These are phyloP conservation scores for Massariosphaeria phaeospora DNA, from an alignment of 495 filamentous ascomycete species.

Conservation along the genomic window DNA sequence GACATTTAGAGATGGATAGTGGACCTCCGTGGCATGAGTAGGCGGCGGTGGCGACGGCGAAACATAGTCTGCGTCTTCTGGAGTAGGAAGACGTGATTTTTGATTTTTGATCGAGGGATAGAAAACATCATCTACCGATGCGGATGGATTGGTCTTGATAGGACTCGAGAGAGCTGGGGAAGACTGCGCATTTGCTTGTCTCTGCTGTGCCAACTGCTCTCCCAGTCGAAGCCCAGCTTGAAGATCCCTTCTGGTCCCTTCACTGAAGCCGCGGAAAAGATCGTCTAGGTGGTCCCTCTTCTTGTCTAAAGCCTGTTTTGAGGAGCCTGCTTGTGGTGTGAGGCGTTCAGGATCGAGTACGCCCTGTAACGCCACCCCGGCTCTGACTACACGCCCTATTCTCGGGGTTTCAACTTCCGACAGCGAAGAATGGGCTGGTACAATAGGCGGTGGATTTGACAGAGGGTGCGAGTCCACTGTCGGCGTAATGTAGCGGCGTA, in stretches of 20 bases:
- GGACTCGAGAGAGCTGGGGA: slow-evolving; percentile 7
- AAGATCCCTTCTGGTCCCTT: slow-evolving; percentile 44
- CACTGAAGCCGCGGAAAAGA: slow-evolving; percentile 47
- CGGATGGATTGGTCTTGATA: neutral
- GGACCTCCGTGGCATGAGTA: slow-evolving; percentile 1
- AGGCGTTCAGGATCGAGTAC: slow-evolving; percentile 36
- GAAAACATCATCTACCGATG: slow-evolving; percentile 24
- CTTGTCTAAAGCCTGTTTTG: slow-evolving; percentile 14
- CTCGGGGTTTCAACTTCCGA: slow-evolving; percentile 36
- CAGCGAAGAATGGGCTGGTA: slow-evolving; percentile 6
- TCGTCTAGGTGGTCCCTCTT: slow-evolving; percentile 31
- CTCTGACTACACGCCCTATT: slow-evolving; percentile 44
- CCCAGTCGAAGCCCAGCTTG: slow-evolving; percentile 48
- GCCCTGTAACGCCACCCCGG: slow-evolving; percentile 48
- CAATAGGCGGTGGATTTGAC: slow-evolving; percentile 26
- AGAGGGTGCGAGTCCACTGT: slow-evolving; percentile 2
- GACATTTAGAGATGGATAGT: slow-evolving; percentile 19
- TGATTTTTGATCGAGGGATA: neutral
- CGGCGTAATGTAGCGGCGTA: slow-evolving; percentile 14
- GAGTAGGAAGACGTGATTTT: slow-evolving; percentile 28
- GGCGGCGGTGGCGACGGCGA: slow-evolving; percentile 15
- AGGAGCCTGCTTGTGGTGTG: slow-evolving; percentile 22
- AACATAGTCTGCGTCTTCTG: slow-evolving; percentile 29
- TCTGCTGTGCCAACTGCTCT: slow-evolving; percentile 45
- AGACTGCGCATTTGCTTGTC: slow-evolving; percentile 15